Conservation (phyloP, 257 asterid genomes). For the Nemophila menziesii region DNA sequence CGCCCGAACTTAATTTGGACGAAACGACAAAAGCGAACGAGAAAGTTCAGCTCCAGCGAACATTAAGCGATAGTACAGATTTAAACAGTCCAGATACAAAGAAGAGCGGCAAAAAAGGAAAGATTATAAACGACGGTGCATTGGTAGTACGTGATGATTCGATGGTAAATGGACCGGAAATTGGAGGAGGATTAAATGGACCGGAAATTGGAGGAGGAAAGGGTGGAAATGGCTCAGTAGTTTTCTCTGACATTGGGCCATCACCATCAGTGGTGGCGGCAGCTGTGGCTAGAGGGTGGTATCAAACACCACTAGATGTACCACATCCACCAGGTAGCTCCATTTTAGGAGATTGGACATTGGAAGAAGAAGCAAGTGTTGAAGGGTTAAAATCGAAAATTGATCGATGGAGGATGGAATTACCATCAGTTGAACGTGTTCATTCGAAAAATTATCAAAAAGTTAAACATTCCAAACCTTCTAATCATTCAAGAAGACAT, state of each 20-base stretch:
- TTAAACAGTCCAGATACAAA: constrained; percentile 4
- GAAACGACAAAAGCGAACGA: constrained; percentile 1
- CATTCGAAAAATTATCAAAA: neutral
- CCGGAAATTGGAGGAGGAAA: constrained; percentile 10
- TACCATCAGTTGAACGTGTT: constrained; percentile 31
- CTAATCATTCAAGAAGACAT: neutral
- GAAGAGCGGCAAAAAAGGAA: neutral
- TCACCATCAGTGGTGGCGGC: constrained; percentile 64
- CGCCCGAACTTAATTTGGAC: too few relatives aligned
- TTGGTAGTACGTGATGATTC: constrained; percentile 21
- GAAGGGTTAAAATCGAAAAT: constrained; percentile 64
- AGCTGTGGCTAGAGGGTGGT: constrained; percentile 29
- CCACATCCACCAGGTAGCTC: constrained; percentile 41
- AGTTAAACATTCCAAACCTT: neutral
- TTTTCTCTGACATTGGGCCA: constrained; percentile 53
- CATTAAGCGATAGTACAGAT: constrained; percentile 24
- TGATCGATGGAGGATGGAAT: constrained; percentile 57
- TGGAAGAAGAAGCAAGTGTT: constrained; percentile 38
- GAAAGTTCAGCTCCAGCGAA: constrained; percentile 16
- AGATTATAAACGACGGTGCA: constrained; percentile 5
- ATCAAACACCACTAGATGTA: constrained; percentile 22
- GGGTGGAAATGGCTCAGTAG: constrained; percentile 8
- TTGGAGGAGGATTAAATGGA: too few relatives aligned
- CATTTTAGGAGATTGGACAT: constrained; percentile 52
- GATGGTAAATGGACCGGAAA: constrained; percentile 27